Percentiles rank a stretch among this genome's conserved stretches.
Conservation (phyloP, 345 rosid genomes). For the Mercurialis annua region DNA sequence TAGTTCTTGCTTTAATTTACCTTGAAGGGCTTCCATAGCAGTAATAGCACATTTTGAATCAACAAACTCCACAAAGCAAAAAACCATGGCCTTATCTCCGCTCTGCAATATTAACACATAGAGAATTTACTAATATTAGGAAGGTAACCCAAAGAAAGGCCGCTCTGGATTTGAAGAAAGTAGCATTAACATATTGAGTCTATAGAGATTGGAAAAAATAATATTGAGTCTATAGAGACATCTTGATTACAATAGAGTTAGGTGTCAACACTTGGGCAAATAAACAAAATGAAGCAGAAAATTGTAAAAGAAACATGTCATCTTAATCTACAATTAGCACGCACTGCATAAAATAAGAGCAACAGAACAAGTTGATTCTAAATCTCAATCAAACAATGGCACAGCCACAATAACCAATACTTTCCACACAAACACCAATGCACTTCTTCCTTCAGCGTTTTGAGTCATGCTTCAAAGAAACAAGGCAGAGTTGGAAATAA, state of each 20-base stretch:
- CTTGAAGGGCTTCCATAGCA: conserved; percentile 62
- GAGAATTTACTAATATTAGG: neutral
- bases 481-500: conserved; percentile 2
- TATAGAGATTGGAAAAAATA: no score
- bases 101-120: conserved; percentile 29
- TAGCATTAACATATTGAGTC: neutral
- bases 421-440: conserved; percentile 3
- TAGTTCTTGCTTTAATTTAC: conserved; percentile 23
- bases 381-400: neutral
- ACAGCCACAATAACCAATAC: neutral
- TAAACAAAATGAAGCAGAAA: neutral
- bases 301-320: neutral
- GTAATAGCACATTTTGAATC: conserved; percentile 48
- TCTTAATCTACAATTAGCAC: neutral
- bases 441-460: neutral
- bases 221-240: neutral
- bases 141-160: conserved; percentile 4
- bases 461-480: neutral
- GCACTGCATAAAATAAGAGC: neutral
- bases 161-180: neutral
- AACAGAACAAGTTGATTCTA: neutral
- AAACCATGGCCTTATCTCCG: conserved; percentile 47
- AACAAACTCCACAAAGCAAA: conserved; percentile 56
- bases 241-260: neutral
- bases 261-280: neutral